A percentile compares a stretch with the other conserved stretches of the same genome.
Conservation (phyloP, 257 asterid genomes). For the Solanum sitiens region DNA sequence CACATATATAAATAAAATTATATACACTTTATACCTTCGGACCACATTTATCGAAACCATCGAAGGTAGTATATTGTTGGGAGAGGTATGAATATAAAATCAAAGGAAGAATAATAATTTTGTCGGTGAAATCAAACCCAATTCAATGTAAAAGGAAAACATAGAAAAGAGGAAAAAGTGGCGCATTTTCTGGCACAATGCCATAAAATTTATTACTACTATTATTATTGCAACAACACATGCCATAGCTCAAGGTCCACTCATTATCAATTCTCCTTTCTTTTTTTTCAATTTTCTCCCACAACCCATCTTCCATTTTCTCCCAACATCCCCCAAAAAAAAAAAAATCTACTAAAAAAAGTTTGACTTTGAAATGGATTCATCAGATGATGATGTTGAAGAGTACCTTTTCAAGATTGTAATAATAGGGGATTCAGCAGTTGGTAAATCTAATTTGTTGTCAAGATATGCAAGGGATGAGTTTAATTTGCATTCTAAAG, state of each 20-base stretch:
- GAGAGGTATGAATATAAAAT: background rate
- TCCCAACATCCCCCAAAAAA: background rate
- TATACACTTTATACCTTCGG: rapidly evolving
- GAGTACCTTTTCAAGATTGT: conserved; percentile 20
- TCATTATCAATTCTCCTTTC: background rate
- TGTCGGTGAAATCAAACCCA: background rate
- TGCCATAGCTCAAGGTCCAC: background rate
- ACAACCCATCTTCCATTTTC: background rate
- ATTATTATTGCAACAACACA: background rate
- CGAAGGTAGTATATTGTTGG: background rate
- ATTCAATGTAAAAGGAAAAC: background rate
- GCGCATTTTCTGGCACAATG: background rate
- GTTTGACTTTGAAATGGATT: background rate
- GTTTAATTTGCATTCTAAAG: conserved; percentile 12
- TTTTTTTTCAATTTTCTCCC: background rate
- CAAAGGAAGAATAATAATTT: background rate
- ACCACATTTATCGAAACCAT: background rate
- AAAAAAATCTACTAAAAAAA: background rate
- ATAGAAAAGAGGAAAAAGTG: background rate
- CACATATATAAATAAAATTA: no score
- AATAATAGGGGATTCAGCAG: conserved; percentile 19
- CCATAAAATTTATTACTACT: background rate
- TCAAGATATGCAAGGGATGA: conserved; percentile 15
- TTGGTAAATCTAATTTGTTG: conserved; percentile 14
- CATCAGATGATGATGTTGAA: conserved; percentile 13